Evolutionary conservation across 1,139 yeast species (phyloP), one percentile per base, ranked within the genome.

Genomic region (Komagataea norvegica): DNA sequence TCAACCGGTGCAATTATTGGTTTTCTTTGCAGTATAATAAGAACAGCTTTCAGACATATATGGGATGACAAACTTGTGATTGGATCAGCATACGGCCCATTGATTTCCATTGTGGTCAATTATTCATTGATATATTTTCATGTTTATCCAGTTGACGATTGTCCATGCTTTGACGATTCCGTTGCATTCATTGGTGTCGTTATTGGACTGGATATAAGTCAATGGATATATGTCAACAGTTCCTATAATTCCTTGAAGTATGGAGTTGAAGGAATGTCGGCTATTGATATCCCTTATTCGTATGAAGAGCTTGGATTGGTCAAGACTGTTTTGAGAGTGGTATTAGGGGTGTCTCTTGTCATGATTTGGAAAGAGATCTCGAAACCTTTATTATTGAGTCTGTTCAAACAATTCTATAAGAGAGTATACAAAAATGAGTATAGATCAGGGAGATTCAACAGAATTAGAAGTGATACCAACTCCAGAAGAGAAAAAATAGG

Each of bases 91-190:
- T 53, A 58, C 38, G 62, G 64, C 16, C 74, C 80, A 2, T 34
- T 74, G 1, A 31, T 64, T 0, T 52, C 72, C 6, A 52, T 75
- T 3, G 46, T 61, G 0, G 56, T 72, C 23, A 73, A 78, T 36
- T 52, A 77, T 13, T 48, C 63, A 2, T 62, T 85, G 30, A 68
- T 83, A 29, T 79, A 82, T 53, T 64, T 73, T 34, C 95, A 88
- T 60, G 84, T 89, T 1, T 79, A 77, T 45, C 97, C 98, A 1
- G 80, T 85, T 10, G 98, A 91, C 52, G 84, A 82, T 52, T 91
- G 98, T 57, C 98, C 98, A 0, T 91, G 98, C 57, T 89, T 83
- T 58, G 97, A 87, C 54, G 98, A 91, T 55, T 79, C 93, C 8
- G 96, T 91, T 16, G 95, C 97, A 3, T 91, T 91, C 52, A 66